phyloP scores from a whole-genome alignment of 2,329 filamentous ascomycete genomes.

The Phaeosphaeriaceae sp. region DNA sequence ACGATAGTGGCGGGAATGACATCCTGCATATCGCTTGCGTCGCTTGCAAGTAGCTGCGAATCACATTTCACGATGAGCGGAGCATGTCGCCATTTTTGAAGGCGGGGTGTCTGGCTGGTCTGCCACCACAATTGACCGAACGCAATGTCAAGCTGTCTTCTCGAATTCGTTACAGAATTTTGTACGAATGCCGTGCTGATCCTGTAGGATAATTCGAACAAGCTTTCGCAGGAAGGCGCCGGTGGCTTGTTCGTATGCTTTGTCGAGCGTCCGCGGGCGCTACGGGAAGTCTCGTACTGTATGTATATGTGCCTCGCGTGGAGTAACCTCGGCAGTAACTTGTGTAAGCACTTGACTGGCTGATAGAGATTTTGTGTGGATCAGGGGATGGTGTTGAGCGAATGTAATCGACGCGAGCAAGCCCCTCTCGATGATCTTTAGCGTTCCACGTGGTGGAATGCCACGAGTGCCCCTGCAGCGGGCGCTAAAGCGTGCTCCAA shows the following conservation, averaged over 20 bases:
- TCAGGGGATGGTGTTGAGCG: background rate
- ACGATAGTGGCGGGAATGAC: background rate
- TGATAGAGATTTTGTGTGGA: background rate
- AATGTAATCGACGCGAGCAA: background rate
- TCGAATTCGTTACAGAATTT: background rate
- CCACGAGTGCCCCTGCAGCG: slow-evolving; percentile 1
- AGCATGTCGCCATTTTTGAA: background rate
- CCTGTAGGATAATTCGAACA: background rate
- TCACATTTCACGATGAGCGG: background rate
- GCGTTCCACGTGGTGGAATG: background rate
- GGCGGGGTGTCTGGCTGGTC: background rate
- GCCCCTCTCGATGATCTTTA: background rate
- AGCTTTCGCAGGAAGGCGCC: background rate
- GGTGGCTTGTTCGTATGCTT: background rate
- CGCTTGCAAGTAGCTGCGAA: background rate
- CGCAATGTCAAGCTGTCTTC: background rate
- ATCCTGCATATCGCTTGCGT: background rate
- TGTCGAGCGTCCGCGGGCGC: background rate
- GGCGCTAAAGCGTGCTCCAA: background rate
- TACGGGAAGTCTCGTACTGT: background rate
- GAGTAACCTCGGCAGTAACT: background rate
- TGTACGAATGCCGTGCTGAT: background rate
- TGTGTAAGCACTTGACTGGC: background rate
- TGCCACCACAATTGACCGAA: background rate
- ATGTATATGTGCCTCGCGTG: background rate